phyloP scores from a whole-genome alignment of 805 yeast genomes.

The Hanseniaspora taiwanica region DNA sequence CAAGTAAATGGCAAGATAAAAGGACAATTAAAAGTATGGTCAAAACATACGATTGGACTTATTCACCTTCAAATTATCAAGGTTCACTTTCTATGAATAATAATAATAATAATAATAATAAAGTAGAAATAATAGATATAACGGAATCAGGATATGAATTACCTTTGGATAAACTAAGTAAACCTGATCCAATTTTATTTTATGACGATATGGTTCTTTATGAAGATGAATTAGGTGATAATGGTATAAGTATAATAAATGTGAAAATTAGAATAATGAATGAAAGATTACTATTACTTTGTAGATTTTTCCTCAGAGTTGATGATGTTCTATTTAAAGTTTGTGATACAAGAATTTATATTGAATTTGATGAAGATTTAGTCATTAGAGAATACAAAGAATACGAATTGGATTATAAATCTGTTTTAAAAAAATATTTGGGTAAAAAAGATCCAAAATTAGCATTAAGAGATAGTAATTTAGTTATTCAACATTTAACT shows the following conservation, averaged over 20 bases:
- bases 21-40: constrained; percentile 29
- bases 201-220: constrained; percentile 79
- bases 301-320: constrained; percentile 73
- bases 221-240: constrained; percentile 95
- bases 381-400: constrained; percentile 69
- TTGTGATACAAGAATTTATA: constrained; percentile 70
- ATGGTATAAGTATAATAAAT: constrained; percentile 71
- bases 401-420: constrained; percentile 44
- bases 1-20: constrained; percentile 62
- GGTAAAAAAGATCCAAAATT: constrained; percentile 47
- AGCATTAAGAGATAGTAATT: constrained; percentile 65
- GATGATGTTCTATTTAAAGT: constrained; percentile 81
- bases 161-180: constrained; percentile 57
- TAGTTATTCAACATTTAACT: constrained; percentile 62
- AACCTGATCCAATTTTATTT: constrained; percentile 75
- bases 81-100: constrained; percentile 34
- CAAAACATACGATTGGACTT: constrained; percentile 95
- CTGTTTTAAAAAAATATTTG: constrained; percentile 31
- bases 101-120: constrained; percentile 5
- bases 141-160: constrained; percentile 24
- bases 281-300: constrained; percentile 55
- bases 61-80: constrained; percentile 54
- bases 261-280: constrained; percentile 85
- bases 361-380: constrained; percentile 44
- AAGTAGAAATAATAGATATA: background rate